Evolutionary conservation across 768 basidiomycete genomes (phyloP).

Genomic region (Leccinum arenicola): DNA sequence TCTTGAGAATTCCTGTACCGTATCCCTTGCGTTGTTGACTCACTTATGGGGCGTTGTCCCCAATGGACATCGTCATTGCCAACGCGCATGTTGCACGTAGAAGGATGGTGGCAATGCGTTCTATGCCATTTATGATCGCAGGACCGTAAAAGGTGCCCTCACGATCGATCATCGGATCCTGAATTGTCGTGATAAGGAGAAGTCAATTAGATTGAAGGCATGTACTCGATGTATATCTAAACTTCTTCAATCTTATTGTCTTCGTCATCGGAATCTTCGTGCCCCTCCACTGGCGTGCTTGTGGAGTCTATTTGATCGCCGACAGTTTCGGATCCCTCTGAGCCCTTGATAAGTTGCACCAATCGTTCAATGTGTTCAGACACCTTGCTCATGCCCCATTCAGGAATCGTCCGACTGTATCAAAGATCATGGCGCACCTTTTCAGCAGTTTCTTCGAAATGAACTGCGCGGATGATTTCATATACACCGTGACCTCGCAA

Average conservation of each 20-base stretch:
- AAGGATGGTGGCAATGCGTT: background rate
- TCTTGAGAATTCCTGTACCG: constrained; percentile 20
- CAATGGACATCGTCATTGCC: background rate
- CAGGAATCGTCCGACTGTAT: background rate
- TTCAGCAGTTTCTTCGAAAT: constrained; percentile 76
- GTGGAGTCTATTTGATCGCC: constrained; percentile 35
- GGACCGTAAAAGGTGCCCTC: background rate
- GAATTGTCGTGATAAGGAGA: constrained; percentile 1
- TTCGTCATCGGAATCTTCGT: constrained; percentile 50
- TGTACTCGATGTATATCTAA: constrained; percentile 34
- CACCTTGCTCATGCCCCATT: constrained; percentile 45
- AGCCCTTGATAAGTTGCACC: constrained; percentile 80
- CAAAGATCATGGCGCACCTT: constrained; percentile 45
- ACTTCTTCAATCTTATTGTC: constrained; percentile 78
- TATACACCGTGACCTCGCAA: constrained; percentile 82
- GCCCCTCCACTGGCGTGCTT: constrained; percentile 17
- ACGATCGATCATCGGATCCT: constrained; percentile 1
- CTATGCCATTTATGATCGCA: background rate
- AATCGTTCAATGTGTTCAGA: constrained; percentile 85
- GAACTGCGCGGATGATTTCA: constrained; percentile 74
- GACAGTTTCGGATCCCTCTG: constrained; percentile 55
- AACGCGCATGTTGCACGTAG: constrained; percentile 1
- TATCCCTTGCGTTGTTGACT: constrained; percentile 20
- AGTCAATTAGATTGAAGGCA: constrained; percentile 8
- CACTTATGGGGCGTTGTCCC: constrained; percentile 16